Conservation (phyloP, 192 early-diverging fungal species). For the Gaertneriomyces sp. region DNA sequence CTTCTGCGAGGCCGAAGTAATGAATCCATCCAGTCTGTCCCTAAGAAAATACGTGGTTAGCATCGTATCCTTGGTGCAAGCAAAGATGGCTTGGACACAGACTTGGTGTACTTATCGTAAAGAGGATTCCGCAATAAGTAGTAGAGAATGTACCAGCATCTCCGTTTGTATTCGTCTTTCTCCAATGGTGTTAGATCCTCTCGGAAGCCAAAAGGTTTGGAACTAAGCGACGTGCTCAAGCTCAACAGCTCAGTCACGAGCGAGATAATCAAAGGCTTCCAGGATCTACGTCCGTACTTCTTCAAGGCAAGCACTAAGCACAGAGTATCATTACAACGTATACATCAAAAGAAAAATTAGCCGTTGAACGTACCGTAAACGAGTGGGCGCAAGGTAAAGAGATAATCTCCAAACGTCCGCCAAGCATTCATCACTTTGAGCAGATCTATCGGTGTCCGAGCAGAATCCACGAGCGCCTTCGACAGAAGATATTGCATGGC, state of each 20-base stretch:
- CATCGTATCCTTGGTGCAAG: not conserved
- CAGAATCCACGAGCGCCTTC: constrained; percentile 57
- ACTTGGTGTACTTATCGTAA: constrained; percentile 70
- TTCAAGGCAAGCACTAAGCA: constrained; percentile 66
- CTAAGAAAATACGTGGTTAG: constrained; percentile 20
- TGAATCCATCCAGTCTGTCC: constrained; percentile 60
- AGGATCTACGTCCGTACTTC: constrained; percentile 68
- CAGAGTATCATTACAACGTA: not conserved
- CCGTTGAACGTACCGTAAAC: constrained; percentile 63
- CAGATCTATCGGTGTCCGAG: constrained; percentile 67
- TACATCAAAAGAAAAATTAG: not conserved
- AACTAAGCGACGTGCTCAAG: constrained; percentile 10
- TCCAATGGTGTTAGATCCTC: constrained; percentile 59
- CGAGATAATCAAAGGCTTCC: constrained; percentile 83
- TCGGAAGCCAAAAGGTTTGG: constrained; percentile 4
- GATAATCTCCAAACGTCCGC: constrained; percentile 67
- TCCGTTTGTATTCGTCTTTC: constrained; percentile 69
- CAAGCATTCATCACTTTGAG: constrained; percentile 49
- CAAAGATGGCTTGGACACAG: constrained; percentile 35
- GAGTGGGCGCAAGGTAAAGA: constrained; percentile 82
- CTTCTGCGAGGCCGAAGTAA: constrained; percentile 64
- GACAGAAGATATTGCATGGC: constrained; percentile 33
- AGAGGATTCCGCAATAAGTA: constrained; percentile 85
- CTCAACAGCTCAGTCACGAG: constrained; percentile 59
- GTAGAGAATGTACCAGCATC: constrained; percentile 70